Percentiles rank a stretch among this genome's conserved stretches.
Evolutionary conservation across 2,329 filamentous ascomycete genomes (phyloP).

Genomic region (Coccinonectria pachysandricola): DNA sequence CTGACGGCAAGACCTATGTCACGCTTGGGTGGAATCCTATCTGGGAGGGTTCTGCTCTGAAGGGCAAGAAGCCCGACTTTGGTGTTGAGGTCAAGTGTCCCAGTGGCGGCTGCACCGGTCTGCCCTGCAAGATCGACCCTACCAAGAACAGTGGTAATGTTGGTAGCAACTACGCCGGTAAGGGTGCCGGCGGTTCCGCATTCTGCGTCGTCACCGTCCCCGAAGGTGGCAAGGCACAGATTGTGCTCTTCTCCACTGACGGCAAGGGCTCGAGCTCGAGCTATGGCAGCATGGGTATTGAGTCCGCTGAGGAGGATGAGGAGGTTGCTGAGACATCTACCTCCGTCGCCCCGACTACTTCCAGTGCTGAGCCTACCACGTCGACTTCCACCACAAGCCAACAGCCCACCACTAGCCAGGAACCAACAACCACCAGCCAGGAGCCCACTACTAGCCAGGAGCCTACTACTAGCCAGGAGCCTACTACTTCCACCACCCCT

Average conservation of each 20-base stretch:
- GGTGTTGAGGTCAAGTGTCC: constrained; percentile 63
- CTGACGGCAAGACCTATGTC: constrained; percentile 55
- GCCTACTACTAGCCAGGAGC: constrained; percentile 15
- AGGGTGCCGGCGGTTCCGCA: constrained; percentile 55
- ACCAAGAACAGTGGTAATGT: constrained; percentile 47
- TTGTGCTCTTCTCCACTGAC: constrained; percentile 49
- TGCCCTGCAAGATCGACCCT: constrained; percentile 65
- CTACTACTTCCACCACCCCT: constrained; percentile 19
- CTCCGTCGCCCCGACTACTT: no score
- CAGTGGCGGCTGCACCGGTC: constrained; percentile 54
- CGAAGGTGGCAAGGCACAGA: constrained; percentile 53
- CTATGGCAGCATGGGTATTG: constrained; percentile 3
- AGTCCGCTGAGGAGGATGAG: constrained; percentile 8
- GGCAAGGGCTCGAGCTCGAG: constrained; percentile 24
- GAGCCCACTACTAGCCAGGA: constrained; percentile 6
- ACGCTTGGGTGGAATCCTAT: constrained; percentile 74
- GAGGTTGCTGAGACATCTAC: no score
- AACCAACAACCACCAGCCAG: constrained; percentile 6
- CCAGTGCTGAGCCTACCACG: no score
- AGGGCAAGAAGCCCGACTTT: constrained; percentile 49
- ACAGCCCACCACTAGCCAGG: neutral
- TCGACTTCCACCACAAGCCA: no score
- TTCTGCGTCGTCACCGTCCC: constrained; percentile 73
- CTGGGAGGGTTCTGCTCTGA: constrained; percentile 47
- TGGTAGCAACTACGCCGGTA: constrained; percentile 39